Conservation (phyloP, 305 asterid genomes). For the Salvia sclarea region DNA sequence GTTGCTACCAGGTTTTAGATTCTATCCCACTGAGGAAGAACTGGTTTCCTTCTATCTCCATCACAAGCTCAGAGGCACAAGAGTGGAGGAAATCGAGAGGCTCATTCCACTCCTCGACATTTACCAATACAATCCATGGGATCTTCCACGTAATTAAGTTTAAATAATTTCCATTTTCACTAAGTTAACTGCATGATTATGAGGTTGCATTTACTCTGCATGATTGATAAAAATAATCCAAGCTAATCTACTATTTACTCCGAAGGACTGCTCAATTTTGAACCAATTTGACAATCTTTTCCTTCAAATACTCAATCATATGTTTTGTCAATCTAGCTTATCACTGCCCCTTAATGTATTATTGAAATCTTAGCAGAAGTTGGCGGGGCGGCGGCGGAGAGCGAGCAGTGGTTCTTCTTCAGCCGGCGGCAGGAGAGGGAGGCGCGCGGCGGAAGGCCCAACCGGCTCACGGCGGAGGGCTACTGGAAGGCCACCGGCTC, state of each 20-base stretch:
- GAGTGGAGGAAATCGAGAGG: conserved; percentile 34
- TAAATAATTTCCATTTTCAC: too few species aligned
- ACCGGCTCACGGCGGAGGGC: conserved; percentile 34
- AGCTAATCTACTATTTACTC: too few species aligned
- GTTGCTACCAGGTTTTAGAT: conserved; percentile 51
- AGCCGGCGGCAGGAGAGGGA: conserved; percentile 33
- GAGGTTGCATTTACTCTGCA: too few species aligned
- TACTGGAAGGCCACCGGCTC: conserved; percentile 45
- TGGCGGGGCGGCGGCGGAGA: conserved; percentile 19
- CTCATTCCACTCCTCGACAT: conserved; percentile 53
- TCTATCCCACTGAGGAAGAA: conserved; percentile 68
- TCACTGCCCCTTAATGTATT: too few species aligned
- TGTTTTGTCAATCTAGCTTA: too few species aligned
- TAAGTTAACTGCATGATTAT: too few species aligned
- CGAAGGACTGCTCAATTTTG: too few species aligned
- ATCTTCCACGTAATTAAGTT: conserved; percentile 49
- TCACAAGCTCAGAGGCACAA: conserved; percentile 43
- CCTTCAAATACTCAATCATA: too few species aligned
- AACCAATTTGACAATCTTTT: too few species aligned
- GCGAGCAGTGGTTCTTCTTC: conserved; percentile 43
- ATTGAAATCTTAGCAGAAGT: too few species aligned
- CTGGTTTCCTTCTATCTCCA: conserved; percentile 49
- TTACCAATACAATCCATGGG: conserved; percentile 54
- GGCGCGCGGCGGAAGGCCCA: conserved; percentile 34
- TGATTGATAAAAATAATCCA: too few species aligned